Conservation (phyloP, 2,329 filamentous ascomycete species). For the Blastomyces parvus region DNA sequence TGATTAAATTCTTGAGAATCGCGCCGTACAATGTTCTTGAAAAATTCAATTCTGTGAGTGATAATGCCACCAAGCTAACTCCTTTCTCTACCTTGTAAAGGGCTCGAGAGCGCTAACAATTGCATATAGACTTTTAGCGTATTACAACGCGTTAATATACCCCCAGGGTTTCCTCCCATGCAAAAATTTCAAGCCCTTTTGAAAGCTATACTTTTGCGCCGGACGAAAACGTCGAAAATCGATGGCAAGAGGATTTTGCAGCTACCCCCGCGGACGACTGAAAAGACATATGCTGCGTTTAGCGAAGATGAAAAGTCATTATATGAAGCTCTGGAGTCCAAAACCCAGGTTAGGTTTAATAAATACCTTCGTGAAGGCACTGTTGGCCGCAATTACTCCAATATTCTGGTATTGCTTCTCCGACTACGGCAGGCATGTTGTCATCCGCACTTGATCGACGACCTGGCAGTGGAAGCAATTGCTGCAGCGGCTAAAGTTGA, state of each 20-base stretch:
- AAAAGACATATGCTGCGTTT: constrained; percentile 55
- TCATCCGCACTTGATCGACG: constrained; percentile 61
- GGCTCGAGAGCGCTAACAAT: background rate
- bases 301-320: constrained; percentile 54
- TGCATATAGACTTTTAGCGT: constrained; percentile 42
- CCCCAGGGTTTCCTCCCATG: constrained; percentile 47
- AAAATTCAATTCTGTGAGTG: constrained; percentile 49
- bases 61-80: background rate
- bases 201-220: constrained; percentile 70
- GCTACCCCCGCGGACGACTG: constrained; percentile 56
- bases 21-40: constrained; percentile 60
- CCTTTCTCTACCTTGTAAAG: background rate
- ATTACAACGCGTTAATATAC: constrained; percentile 36
- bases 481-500: constrained; percentile 44
- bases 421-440: constrained; percentile 74
- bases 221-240: constrained; percentile 68
- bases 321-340: constrained; percentile 57
- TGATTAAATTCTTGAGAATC: constrained; percentile 69
- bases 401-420: constrained; percentile 68
- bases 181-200: constrained; percentile 62
- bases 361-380: constrained; percentile 61
- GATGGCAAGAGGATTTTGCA: constrained; percentile 68
- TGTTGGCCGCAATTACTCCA: constrained; percentile 64
- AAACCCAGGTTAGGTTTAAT: constrained; percentile 63
- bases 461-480: constrained; percentile 48